phyloP scores from a whole-genome alignment of 2,329 filamentous ascomycete species.

The Colletotrichum chlorophyti region DNA sequence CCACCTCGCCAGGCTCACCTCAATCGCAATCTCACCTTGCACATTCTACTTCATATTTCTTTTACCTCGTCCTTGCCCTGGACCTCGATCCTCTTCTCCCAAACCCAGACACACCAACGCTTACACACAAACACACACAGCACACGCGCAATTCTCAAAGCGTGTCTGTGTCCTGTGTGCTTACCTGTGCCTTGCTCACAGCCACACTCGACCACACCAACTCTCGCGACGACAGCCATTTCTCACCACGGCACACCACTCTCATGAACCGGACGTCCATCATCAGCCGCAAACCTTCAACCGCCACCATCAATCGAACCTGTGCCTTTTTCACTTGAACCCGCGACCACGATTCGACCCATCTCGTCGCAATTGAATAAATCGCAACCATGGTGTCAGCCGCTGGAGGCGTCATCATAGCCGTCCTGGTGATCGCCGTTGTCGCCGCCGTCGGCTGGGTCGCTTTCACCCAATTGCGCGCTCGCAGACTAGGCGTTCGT shows the following conservation, averaged over 20 bases:
- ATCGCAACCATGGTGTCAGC: constrained; percentile 58
- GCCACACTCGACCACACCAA: neutral
- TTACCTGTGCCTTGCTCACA: neutral
- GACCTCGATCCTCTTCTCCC: too few species aligned
- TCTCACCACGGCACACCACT: neutral
- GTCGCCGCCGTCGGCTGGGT: constrained; percentile 69
- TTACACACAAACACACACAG: constrained; percentile 4
- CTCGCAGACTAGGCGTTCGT: constrained; percentile 73
- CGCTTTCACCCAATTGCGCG: constrained; percentile 74
- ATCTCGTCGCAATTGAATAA: constrained; percentile 23
- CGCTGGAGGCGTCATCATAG: constrained; percentile 74
- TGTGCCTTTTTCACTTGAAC: too few species aligned
- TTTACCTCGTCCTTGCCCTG: too few species aligned
- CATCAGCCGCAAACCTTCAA: constrained; percentile 6
- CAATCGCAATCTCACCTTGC: too few species aligned
- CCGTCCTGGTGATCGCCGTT: constrained; percentile 69
- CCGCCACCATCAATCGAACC: neutral
- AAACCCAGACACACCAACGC: too few species aligned
- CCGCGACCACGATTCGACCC: too few species aligned
- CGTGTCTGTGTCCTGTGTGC: too few species aligned
- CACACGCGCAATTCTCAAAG: too few species aligned
- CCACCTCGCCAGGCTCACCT: neutral
- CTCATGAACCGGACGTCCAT: constrained; percentile 22
- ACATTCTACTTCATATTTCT: too few species aligned
- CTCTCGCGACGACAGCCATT: neutral